Conservation (phyloP, 148 eudicot species). For the Euryodendron excelsum region DNA sequence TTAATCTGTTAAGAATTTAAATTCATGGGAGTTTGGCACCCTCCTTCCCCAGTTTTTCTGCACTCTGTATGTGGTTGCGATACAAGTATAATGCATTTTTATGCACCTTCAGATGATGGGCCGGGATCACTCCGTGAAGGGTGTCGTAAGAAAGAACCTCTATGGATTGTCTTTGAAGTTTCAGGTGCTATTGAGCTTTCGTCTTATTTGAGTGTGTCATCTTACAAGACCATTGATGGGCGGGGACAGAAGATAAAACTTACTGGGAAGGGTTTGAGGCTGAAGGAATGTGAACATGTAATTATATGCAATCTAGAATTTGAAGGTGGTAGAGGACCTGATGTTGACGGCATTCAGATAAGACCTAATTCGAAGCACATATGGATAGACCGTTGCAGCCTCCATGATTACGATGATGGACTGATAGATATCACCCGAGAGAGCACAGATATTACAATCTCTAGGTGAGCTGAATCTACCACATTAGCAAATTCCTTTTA, state of each 20-base stretch:
- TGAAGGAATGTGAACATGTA: conserved; percentile 91
- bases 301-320: conserved; percentile 81
- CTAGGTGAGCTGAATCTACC: conserved; percentile 51
- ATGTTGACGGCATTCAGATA: conserved; percentile 91
- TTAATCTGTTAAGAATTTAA: no score
- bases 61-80: not conserved
- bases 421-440: conserved; percentile 80
- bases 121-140: conserved; percentile 92
- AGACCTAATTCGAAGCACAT: conserved; percentile 86
- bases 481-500: not conserved
- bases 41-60: no score
- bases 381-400: conserved; percentile 93
- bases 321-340: conserved; percentile 88
- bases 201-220: conserved; percentile 69
- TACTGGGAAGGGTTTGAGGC: conserved; percentile 74
- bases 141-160: conserved; percentile 79
- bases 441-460: conserved; percentile 87
- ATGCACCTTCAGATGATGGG: conserved; percentile 64
- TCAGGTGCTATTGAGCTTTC: conserved; percentile 74
- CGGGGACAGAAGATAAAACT: conserved; percentile 79
- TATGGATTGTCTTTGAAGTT: conserved; percentile 87
- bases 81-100: not conserved
- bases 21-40: no score
- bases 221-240: conserved; percentile 87
- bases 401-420: conserved; percentile 79